Evolutionary conservation across 192 early-diverging fungal genomes (phyloP), one percentile per base, ranked within the genome.

Genomic region (Coemansia sp.): DNA sequence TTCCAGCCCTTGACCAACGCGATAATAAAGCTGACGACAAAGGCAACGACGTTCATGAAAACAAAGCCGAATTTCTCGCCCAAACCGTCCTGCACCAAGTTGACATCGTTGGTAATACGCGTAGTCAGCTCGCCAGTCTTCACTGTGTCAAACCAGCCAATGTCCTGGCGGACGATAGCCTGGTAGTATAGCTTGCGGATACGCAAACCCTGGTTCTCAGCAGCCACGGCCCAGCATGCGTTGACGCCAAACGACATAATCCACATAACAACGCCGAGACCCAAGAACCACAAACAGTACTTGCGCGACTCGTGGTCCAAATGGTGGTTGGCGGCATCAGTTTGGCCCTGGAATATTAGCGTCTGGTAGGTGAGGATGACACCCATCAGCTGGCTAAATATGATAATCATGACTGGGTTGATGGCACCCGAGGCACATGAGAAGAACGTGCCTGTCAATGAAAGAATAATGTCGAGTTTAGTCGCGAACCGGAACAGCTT

Each of bases 151-250:
- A 95, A 95, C 88, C 91, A 98, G 18, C 84, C 86, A 67, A 94
- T 92, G 43, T 98, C 93, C 78, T 96, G 94, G 53, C 91, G 88
- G 45, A 98, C 86, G 62, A 98, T 89, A 22, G 91, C 82, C 52
- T 86, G 73, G 50, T 95, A 85, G 78, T 94, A 98, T 41, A 80
- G 66, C 72, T 90, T 80, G 63, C 94, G 86, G 61, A 96, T 92
- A 41, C 94, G 87, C 61, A 91, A 85, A 11, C 89, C 77, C 64
- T 90, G 90, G 77, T 81, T 84, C 64, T 89, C 89, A 7, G 84
- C 84, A 0, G 80, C 72, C 64, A 82, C 67, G 2, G 80, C 64
- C 75, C 74, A 82, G 69, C 73, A 74, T 16, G 68, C 64, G 53
- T 74, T 74, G 40, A 82, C 59, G n/a, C 74, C 67, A 39, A 71